phyloP scores from a whole-genome alignment of 192 early-diverging fungal genomes.

The Rhizoclosmatium globosum region DNA sequence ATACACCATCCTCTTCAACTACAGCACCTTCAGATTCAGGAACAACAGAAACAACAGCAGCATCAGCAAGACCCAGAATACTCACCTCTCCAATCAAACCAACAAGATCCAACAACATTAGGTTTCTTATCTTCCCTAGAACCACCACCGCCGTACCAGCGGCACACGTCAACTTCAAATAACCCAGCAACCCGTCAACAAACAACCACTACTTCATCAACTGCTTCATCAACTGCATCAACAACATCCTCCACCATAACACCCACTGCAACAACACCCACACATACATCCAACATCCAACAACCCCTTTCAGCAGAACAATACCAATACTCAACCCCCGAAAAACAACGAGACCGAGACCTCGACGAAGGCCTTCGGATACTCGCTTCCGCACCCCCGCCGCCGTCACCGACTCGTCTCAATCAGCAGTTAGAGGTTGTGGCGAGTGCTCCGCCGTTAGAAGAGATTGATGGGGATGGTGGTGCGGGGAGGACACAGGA shows the following conservation, averaged over 20 bases:
- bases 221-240: background rate
- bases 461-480: background rate
- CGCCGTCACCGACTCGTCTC: background rate
- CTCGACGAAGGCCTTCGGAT: background rate
- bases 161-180: background rate
- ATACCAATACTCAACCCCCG: background rate
- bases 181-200: background rate
- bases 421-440: background rate
- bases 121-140: background rate
- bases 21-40: background rate
- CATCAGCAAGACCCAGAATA: background rate
- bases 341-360: background rate
- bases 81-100: background rate
- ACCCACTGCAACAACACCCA: background rate
- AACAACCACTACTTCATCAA: background rate
- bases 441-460: background rate
- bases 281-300: background rate
- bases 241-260: background rate
- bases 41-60: background rate
- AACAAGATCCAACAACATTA: background rate
- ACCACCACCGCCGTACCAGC: slow-evolving; percentile 1
- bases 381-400: background rate
- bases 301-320: background rate
- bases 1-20: background rate
- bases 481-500: background rate